Evolutionary conservation across 1,284 basidiomycete genomes (phyloP), one percentile per base, ranked within the genome.

Genomic region (Quambalaria eucalypti): DNA sequence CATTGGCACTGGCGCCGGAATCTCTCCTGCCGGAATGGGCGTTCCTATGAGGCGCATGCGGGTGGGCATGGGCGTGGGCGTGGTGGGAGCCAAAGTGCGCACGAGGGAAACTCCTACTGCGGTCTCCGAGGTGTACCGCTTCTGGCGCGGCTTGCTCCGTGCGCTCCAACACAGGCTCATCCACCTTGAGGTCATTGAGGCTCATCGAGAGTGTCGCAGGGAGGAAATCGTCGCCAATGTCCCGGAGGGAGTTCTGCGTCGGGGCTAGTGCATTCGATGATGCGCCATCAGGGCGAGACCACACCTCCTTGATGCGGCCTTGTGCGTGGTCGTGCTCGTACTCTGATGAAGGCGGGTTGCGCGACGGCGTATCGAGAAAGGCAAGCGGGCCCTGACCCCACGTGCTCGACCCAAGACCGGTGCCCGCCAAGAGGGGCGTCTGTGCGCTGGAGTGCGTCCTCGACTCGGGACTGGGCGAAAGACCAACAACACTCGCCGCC

Each of bases 281-380:
- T 14, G 19, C 58, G 53, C 59, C 64, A 51, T 58, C 40, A 5
- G 66, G 56, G 4, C 65, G 60, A 23, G 68, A 60, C 68, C 68
- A 70, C 2, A 70, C 64, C n/a, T 55, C 66, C 53, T 70, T 70
- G 58, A 68, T 66, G 50, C 63, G 61, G 51, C 68, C 66, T 12
- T 59, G 54, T 19, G 64, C 64, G 0, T 46, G 47, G 57, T 40
- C n/a, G n/a, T 14, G 33, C 23, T 3, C 23, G 52, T 25, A 16
- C 12, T 14, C 12, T 19, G 23, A 26, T 28, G 39, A 60, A 60
- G 14, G 56, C 51, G 9, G 25, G 19, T 49, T 14, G 47, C 28
- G 4, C 25, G 28, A 12, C 33, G 36, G 36, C 26, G 60, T 52
- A 8, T 61, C 60, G 7, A 62, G 60, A 59, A 66, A 68, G 14